Percentiles rank a stretch among this genome's conserved stretches.
phyloP scores from a whole-genome alignment of 1,284 basidiomycete genomes.

The Trametes polyzona region DNA sequence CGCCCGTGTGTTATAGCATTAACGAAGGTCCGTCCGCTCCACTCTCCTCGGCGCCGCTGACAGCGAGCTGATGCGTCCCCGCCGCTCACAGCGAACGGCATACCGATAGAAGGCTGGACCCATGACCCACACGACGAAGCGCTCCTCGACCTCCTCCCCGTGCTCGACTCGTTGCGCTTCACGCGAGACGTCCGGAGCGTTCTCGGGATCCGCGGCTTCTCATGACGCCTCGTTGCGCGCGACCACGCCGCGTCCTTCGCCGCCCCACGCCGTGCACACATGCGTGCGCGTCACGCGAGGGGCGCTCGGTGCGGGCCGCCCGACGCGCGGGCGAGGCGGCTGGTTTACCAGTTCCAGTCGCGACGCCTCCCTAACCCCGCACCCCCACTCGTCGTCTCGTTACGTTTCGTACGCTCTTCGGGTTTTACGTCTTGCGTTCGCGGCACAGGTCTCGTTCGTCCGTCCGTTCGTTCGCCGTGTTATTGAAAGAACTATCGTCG shows the following conservation, averaged over 20 bases:
- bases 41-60: neutral
- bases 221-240: conserved; percentile 33
- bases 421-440: conserved; percentile 1
- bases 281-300: neutral
- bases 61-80: neutral
- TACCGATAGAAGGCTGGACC: conserved; percentile 99
- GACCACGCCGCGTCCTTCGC: neutral
- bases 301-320: neutral
- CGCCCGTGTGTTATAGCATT: conserved; percentile 89
- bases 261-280: neutral
- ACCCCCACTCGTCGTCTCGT: neutral
- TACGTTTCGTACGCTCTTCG: neutral
- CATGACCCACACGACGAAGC: conserved; percentile 97
- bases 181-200: conserved; percentile 94
- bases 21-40: conserved; percentile 77
- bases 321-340: neutral
- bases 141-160: conserved; percentile 91
- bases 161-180: conserved; percentile 95
- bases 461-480: conserved; percentile 12
- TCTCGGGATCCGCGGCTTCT: conserved; percentile 79
- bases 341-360: too few relatives aligned
- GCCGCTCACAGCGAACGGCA: conserved; percentile 76
- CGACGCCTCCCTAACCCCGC: neutral
- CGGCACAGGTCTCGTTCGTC: conserved; percentile 5
- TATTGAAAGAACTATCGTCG: conserved; percentile 26